These are phyloP conservation scores for Iris pallida DNA, from an alignment of 116 monocot genomes.

Conservation along the genomic window DNA sequence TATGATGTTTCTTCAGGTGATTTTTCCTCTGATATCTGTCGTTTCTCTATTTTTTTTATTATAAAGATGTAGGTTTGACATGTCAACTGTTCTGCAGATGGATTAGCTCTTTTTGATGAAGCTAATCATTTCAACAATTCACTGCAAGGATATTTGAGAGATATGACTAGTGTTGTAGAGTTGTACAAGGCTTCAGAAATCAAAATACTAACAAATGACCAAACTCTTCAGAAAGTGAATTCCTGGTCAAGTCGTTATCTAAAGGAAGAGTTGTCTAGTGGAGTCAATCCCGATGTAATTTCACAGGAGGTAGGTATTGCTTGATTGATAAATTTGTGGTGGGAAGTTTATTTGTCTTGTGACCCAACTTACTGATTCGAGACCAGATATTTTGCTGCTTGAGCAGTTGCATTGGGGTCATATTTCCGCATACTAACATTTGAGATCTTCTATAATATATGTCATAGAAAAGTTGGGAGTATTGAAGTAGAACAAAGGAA, in stretches of 20 bases:
- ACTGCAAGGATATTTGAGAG: conserved; percentile 38
- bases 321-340: no score
- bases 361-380: no score
- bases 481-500: no score
- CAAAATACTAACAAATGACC: conserved; percentile 43
- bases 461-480: no score
- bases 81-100: conserved; percentile 29
- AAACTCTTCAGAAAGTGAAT: conserved; percentile 48
- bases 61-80: not conserved
- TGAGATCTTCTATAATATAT: no score
- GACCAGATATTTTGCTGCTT: no score
- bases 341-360: no score
- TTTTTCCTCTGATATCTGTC: not conserved
- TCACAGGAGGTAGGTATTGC: conserved; percentile 34
- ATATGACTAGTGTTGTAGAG: conserved; percentile 54
- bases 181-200: conserved; percentile 72
- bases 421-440: no score
- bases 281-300: conserved; percentile 8
- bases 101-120: conserved; percentile 36
- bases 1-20: conserved; percentile 55
- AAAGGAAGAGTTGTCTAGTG: conserved; percentile 13
- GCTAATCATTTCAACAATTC: conserved; percentile 30
- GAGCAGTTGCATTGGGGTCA: no score
- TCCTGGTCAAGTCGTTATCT: conserved; percentile 50
- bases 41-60: not conserved